Base-by-base conservation (phyloP, 176 grass and related monocot genomes). In the Typha latifolia region DNA sequence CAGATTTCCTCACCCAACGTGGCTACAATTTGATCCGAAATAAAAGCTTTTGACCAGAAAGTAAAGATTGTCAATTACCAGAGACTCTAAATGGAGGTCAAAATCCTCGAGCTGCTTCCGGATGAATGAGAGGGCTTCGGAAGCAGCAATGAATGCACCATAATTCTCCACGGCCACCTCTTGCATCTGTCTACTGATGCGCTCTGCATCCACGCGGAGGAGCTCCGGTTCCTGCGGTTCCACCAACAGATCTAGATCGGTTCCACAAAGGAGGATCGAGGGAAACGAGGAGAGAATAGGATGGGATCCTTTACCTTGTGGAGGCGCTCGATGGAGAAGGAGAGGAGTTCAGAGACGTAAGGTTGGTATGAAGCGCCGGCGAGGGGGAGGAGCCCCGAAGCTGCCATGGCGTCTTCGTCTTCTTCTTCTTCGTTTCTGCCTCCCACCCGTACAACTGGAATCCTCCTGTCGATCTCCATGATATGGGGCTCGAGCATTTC, bases 151-250 rank as follows among this genome's bases (percentile, higher is more conserved):
- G 77, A 97, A 97, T 12, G 88, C 88, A 13, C 66, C 86, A 76
- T 97, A 99, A 77, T 99, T 99, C 68, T 92, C 89, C 56, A 99
- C 95, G 9, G 95, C 95, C 73, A 99, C 95, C 78, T 99, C 95
- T 80, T 99, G 95, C 95, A 99, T 99, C 84, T 99, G 95, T 78
- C 89, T 80, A 78, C 84, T 77, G 74, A 99, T 85, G 57, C 95
- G 84, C 81, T 99, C 95, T n/a, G 85, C 94, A 62, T 99, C 94
- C 73, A 99, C 89, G 74, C 85, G 84, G 65, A 99, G 79, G 61
- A 99, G 75, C 86, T 99, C 94, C 66, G 94, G 94, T 77, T 99
- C 94, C 94, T 99, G 76, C 69, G n/a, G 26, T 32, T 21, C 53
- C 8, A 59, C 20, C 8, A 19, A 59, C 8, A 59, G 53, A 59